A percentile compares a stretch with the other conserved stretches of the same genome.
Conservation (phyloP, 139 green algal species). For the Astrephomene gubernaculifera region DNA sequence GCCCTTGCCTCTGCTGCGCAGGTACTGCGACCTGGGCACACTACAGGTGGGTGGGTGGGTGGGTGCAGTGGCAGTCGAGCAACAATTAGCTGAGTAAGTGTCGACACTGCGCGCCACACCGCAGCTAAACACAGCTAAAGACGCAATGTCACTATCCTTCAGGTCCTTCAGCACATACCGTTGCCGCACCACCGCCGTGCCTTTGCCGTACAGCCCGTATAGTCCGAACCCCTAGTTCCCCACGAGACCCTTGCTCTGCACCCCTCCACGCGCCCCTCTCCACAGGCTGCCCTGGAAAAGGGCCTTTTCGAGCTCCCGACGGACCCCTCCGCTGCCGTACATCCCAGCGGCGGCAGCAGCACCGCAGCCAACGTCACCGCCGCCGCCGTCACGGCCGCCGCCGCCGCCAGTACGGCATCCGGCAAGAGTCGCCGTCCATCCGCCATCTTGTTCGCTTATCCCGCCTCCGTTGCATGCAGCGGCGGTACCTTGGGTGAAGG, state of each 20-base stretch:
- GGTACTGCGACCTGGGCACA: constrained; percentile 42
- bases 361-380: constrained; percentile 4
- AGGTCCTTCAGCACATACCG: too few species aligned
- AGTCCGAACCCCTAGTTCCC: too few species aligned
- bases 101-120: too few species aligned
- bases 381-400: constrained; percentile 16
- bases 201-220: too few species aligned
- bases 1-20: neutral
- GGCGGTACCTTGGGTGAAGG: neutral
- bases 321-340: neutral
- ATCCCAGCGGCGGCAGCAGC: constrained; percentile 2
- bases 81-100: too few species aligned
- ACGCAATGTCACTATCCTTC: too few species aligned
- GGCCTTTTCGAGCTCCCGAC: constrained; percentile 24
- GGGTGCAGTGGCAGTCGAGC: too few species aligned
- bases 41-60: constrained; percentile 25
- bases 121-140: too few species aligned
- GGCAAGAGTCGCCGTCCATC: neutral
- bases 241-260: too few species aligned
- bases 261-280: too few species aligned
- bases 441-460: neutral
- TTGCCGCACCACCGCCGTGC: too few species aligned
- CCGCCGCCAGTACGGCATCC: neutral
- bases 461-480: neutral
- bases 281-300: constrained; percentile 8